Evolutionary conservation across 129 eudicot genomes (phyloP), one percentile per base, ranked within the genome.

Genomic region (Tagetes patula): DNA sequence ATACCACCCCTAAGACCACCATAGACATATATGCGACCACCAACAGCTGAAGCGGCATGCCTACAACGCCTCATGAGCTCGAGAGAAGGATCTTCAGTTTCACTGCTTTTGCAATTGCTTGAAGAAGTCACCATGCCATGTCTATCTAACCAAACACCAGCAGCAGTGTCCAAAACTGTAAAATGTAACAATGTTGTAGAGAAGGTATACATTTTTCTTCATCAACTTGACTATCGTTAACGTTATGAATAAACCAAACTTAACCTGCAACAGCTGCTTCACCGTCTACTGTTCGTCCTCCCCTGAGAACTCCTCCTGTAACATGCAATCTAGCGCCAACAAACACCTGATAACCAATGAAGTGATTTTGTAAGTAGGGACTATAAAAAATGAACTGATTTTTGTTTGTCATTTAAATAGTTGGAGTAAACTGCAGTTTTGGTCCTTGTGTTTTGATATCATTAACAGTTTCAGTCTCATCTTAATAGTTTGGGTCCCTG

Each of bases 81-180:
- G 56, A 94, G 96, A 1, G 96, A 95, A 58, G 98, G 96, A 81
- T 90, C 98, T 49, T 96, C 98, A 90, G 90, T 96, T 48, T 96
- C 98, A 84, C 97, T 94, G 62, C 84, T 90, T 83, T 91, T 84
- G 53, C 98, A 96, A 38, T 96, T 90, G 81, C 97, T 83, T 20
- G 98, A 96, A 76, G 86, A 87, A 50, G 98, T 94, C 49, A 94
- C 96, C 54, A 94, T 96, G 20, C 93, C 87, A 77, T 87, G 86
- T 14, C 96, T 90, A 76, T 94, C 98, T 53, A 96, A 94, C 98
- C 98, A 94, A 14, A 94, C 98, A 49, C 98, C 98, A 58, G 98
- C 98, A 56, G 97, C 98, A 74, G 98, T 94, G 27, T 20, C 27
- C 27, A 20, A 20, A 20, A 20, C 27, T 20, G 27, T 20, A 20